Evolutionary conservation across 2,329 filamentous ascomycete genomes (phyloP).

Genomic region (Dissoconium aciculare): DNA sequence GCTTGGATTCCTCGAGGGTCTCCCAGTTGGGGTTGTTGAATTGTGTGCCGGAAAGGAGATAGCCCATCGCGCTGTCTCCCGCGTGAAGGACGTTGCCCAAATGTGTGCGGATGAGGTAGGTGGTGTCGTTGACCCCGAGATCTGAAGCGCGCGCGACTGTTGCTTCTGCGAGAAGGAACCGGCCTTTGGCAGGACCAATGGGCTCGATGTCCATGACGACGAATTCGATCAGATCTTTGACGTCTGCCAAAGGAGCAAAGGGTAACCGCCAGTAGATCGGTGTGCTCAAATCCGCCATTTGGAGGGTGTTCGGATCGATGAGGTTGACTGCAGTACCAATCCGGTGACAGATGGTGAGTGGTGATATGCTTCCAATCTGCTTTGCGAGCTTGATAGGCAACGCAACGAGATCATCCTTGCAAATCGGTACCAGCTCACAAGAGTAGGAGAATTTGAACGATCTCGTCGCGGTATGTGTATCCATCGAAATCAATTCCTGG

Average conservation of each 20-base stretch:
- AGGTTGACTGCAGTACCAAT: constrained; percentile 84
- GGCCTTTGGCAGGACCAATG: constrained; percentile 58
- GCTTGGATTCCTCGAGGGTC: constrained; percentile 60
- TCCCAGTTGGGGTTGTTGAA: constrained; percentile 85
- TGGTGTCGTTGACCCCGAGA: constrained; percentile 69
- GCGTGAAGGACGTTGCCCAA: constrained; percentile 71
- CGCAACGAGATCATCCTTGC: constrained; percentile 93
- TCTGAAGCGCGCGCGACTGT: constrained; percentile 79
- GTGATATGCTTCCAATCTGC: constrained; percentile 73
- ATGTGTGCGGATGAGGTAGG: constrained; percentile 83
- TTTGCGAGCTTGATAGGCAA: constrained; percentile 81
- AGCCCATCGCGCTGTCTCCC: constrained; percentile 90
- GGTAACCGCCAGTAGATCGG: constrained; percentile 82
- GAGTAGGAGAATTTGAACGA: constrained; percentile 93
- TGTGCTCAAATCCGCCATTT: constrained; percentile 72
- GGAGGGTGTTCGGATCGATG: constrained; percentile 77
- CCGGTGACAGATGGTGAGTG: constrained; percentile 70
- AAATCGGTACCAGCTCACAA: constrained; percentile 79
- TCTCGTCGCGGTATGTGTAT: constrained; percentile 77
- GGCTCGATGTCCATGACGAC: constrained; percentile 89
- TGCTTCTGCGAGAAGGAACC: constrained; percentile 70
- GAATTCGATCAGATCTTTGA: constrained; percentile 77
- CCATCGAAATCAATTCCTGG: constrained; percentile 87
- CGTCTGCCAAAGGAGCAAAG: constrained; percentile 70
- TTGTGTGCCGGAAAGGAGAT: constrained; percentile 73